Percentiles rank a stretch among this genome's conserved stretches.
Evolutionary conservation across 23 red algal genomes (phyloP).

Genomic region (Pyropia haitanensis): DNA sequence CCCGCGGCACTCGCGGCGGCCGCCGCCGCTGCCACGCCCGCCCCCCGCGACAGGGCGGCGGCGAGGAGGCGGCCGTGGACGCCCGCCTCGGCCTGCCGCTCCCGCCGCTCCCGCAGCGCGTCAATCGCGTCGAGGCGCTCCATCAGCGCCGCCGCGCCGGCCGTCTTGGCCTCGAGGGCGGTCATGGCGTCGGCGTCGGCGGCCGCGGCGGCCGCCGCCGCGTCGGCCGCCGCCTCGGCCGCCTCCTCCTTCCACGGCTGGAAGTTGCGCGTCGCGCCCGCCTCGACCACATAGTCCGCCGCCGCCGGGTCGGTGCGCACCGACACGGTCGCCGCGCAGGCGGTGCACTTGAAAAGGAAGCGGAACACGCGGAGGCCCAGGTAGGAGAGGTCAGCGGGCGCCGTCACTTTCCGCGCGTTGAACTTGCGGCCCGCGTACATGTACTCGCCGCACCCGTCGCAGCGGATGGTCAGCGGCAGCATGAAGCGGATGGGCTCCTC

Average conservation of each 20-base stretch:
- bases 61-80: background rate
- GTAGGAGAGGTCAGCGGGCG: slow-evolving; percentile 34
- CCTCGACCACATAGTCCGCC: slow-evolving; percentile 73
- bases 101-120: slow-evolving; percentile 18
- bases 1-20: too few species aligned
- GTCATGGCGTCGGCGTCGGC: slow-evolving; percentile 78
- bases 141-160: slow-evolving; percentile 62
- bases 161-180: slow-evolving; percentile 64
- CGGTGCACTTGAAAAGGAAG: slow-evolving; percentile 77
- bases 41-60: background rate
- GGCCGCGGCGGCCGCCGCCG: slow-evolving; percentile 23
- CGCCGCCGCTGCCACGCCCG: too few species aligned
- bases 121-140: slow-evolving; percentile 65
- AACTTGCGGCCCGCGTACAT: slow-evolving; percentile 90
- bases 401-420: slow-evolving; percentile 76
- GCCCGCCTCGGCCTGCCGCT: slow-evolving; percentile 2
- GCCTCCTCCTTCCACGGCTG: slow-evolving; percentile 58
- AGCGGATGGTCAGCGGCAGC: slow-evolving; percentile 87
- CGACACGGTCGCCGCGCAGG: slow-evolving; percentile 56
- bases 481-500: slow-evolving; percentile 77
- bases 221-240: slow-evolving; percentile 31
- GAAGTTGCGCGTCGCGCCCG: slow-evolving; percentile 67
- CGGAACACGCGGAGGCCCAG: slow-evolving; percentile 79
- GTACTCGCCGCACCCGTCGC: slow-evolving; percentile 79
- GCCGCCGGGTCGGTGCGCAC: slow-evolving; percentile 86